Evolutionary conservation across 78 protist species (phyloP).

Genomic region (Speleostelium caveatum): DNA sequence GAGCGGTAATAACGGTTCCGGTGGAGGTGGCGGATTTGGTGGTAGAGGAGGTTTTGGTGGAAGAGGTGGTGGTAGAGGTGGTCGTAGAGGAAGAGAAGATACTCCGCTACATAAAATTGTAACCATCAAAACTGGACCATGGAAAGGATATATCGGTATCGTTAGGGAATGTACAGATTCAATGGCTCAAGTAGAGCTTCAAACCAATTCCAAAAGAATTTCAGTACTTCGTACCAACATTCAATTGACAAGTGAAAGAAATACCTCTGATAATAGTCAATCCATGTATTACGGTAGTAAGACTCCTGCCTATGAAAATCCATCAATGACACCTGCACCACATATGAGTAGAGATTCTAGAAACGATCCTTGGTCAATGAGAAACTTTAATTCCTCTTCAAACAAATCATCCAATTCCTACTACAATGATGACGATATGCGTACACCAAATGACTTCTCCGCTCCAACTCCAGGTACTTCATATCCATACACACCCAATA

Average conservation of each 20-base stretch:
- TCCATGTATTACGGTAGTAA: conserved; percentile 8
- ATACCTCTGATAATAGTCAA: neutral
- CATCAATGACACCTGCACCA: conserved; percentile 38
- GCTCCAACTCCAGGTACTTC: conserved; percentile 34
- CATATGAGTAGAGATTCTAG: conserved; percentile 22
- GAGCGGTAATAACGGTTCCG: neutral
- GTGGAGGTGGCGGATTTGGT: conserved; percentile 5
- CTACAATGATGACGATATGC: conserved; percentile 2
- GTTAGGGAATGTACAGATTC: conserved; percentile 83
- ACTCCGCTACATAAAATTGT: conserved; percentile 69
- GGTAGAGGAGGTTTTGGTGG: conserved; percentile 29
- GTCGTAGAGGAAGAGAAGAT: conserved; percentile 73
- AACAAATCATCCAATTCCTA: neutral
- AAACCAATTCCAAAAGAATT: conserved; percentile 58
- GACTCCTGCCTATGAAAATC: conserved; percentile 63
- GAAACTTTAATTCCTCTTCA: neutral
- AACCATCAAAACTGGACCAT: conserved; percentile 55
- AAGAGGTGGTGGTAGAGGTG: conserved; percentile 7
- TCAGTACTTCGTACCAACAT: conserved; percentile 29
- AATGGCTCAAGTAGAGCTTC: conserved; percentile 78
- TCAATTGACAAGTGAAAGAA: conserved; percentile 11
- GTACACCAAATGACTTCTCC: conserved; percentile 4
- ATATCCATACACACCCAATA: conserved; percentile 58
- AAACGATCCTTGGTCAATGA: conserved; percentile 40
- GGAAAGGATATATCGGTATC: conserved; percentile 81